Evolutionary conservation across 331 rosid species (phyloP).

Genomic region (Telfairia occidentalis): DNA sequence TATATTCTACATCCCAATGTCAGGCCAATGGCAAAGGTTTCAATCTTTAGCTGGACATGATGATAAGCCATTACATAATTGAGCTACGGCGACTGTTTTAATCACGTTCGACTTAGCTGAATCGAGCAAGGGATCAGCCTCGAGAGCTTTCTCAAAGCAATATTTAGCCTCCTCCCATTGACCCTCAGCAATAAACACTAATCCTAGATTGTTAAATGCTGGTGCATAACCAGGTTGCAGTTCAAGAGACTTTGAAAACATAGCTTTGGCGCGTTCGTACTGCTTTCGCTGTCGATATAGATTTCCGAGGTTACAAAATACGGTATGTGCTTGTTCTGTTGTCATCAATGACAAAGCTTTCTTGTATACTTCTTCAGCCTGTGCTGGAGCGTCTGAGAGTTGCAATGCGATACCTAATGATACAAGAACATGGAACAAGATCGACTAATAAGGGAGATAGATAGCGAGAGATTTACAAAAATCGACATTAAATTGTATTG

Average conservation of each 20-base stretch:
- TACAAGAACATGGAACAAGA: constrained; percentile 5
- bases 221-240: constrained; percentile 89
- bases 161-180: constrained; percentile 79
- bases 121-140: constrained; percentile 70
- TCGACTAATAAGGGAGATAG: background rate
- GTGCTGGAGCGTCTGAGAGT: constrained; percentile 51
- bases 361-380: constrained; percentile 71
- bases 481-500: background rate
- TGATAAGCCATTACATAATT: constrained; percentile 33
- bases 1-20: background rate
- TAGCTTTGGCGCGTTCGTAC: constrained; percentile 77
- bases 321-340: constrained; percentile 46
- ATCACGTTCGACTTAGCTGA: constrained; percentile 77
- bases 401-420: constrained; percentile 73
- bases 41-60: constrained; percentile 28
- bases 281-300: constrained; percentile 78
- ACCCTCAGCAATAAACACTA: constrained; percentile 88
- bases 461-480: background rate
- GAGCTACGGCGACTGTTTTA: constrained; percentile 48
- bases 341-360: constrained; percentile 56
- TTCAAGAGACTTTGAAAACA: constrained; percentile 81
- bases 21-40: constrained; percentile 5
- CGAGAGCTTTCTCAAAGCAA: constrained; percentile 74
- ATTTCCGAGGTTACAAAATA: constrained; percentile 79
- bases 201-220: constrained; percentile 81